phyloP scores from a whole-genome alignment of 2,329 filamentous ascomycete genomes.

The Akanthomyces muscarius region DNA sequence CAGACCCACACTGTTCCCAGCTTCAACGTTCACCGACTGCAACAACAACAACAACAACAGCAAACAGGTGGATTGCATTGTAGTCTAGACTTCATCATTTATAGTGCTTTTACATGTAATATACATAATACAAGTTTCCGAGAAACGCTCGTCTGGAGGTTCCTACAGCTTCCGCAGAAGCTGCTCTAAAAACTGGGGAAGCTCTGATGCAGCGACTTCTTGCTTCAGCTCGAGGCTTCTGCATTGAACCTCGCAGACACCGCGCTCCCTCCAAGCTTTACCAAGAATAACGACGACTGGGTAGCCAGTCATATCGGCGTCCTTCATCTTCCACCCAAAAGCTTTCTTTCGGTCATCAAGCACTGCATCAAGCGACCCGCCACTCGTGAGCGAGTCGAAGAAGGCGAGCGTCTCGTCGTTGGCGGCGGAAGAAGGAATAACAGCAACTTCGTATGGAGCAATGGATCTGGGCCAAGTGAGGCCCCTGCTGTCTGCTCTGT shows the following conservation, averaged over 20 bases:
- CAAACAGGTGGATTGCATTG: not conserved
- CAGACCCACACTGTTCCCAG: slow-evolving; percentile 4
- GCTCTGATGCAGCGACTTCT: slow-evolving; percentile 47
- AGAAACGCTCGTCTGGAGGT: not conserved
- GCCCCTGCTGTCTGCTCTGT: slow-evolving; percentile 65
- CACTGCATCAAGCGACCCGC: slow-evolving; percentile 54
- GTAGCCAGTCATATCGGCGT: slow-evolving; percentile 87
- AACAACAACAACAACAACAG: not conserved
- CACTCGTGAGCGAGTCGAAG: slow-evolving; percentile 55
- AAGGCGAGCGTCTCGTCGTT: slow-evolving; percentile 51
- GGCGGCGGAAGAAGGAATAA: slow-evolving; percentile 53
- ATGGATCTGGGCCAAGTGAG: slow-evolving; percentile 86
- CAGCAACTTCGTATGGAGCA: slow-evolving; percentile 74
- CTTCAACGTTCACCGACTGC: not conserved
- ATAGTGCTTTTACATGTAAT: not conserved
- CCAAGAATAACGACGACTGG: slow-evolving; percentile 80
- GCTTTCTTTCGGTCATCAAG: slow-evolving; percentile 68
- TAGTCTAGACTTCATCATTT: not conserved
- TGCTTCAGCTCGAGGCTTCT: slow-evolving; percentile 60
- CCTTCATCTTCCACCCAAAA: slow-evolving; percentile 80
- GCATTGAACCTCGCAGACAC: slow-evolving; percentile 74
- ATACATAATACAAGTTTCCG: not conserved
- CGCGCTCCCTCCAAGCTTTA: slow-evolving; percentile 57
- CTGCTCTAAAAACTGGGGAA: slow-evolving; percentile 37
- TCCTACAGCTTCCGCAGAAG: slow-evolving; percentile 48